phyloP scores from a whole-genome alignment of 371 early-diverging fungal genomes.

The Apophysomyces sp. region DNA sequence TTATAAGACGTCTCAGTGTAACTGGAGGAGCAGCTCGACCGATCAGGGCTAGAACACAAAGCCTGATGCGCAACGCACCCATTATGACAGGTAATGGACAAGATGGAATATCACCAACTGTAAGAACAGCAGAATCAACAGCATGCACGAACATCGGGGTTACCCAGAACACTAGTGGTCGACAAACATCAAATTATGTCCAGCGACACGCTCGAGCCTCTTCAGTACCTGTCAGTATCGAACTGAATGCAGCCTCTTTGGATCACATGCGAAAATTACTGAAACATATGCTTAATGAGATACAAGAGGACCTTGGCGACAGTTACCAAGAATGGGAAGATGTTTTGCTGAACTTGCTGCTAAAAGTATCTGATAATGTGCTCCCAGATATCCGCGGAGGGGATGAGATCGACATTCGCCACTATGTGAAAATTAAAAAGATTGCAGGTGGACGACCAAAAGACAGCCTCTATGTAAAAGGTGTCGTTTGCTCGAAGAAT shows the following conservation, averaged over 20 bases:
- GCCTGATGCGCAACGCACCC: conserved; percentile 40
- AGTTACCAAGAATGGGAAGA: conserved; percentile 67
- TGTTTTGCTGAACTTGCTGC: conserved; percentile 65
- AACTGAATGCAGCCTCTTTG: conserved; percentile 62
- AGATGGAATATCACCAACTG: conserved; percentile 1
- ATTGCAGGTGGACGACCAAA: conserved; percentile 82
- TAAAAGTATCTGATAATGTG: conserved; percentile 66
- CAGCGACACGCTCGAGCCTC: conserved; percentile 33
- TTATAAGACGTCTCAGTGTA: conserved; percentile 17
- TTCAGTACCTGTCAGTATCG: conserved; percentile 38
- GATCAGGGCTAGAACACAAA: conserved; percentile 32
- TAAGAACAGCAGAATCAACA: not conserved
- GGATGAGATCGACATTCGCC: conserved; percentile 85
- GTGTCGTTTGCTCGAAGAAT: conserved; percentile 85
- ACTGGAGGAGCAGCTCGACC: conserved; percentile 11
- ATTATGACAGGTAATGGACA: conserved; percentile 18
- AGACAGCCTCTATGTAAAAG: conserved; percentile 78
- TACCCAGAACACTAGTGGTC: too few species aligned
- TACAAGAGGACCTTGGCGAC: conserved; percentile 15
- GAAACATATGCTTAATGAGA: conserved; percentile 33
- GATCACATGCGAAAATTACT: conserved; percentile 64
- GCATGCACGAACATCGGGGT: not conserved
- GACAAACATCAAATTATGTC: not conserved
- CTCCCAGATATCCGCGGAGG: conserved; percentile 69
- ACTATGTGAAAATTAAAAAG: conserved; percentile 90